Evolutionary conservation across 345 rosid genomes (phyloP), one percentile per base, ranked within the genome.

Genomic region (Brassica cretica): DNA sequence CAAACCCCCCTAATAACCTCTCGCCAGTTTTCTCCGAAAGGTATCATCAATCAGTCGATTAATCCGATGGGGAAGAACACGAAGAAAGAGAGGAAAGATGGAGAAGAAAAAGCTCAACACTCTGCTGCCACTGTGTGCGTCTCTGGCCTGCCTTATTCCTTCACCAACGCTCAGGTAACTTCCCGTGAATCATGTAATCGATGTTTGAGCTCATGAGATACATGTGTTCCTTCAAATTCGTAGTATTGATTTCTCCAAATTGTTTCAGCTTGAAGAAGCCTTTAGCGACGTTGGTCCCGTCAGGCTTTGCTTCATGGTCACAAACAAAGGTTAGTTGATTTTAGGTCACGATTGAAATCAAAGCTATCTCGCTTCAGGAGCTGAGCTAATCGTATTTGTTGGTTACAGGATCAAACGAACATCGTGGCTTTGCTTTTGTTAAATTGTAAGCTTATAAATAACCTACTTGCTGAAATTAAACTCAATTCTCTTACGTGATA

Each of bases 221-320:
- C 30, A 27, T 27, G 30, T 32, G 35, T 5, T 32, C 35, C 35
- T 32, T 32, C 35, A 5, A 35, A 7, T 7, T 8, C 2, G 0
- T 32, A 35, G 0, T 7, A 2, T 35, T 39, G 51, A 7, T 35
- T 37, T 35, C 21, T 32, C 15, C 75, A 5, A 44, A 30, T 33
- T 66, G 37, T 71, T 64, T 74, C 82, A 95, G 98, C 99, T 95
- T 7, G 98, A 91, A 78, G 98, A 91, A 80, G 49, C 90, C 10
- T 91, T 93, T 41, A 86, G 98, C 63, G 96, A 91, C 66, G 97
- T 95, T 6, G 99, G 97, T 70, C 99, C 99, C 12, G 85, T 95
- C 79, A 84, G 99, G 89, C 87, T 89, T 37, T 91, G 97, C 88
- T 93, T 95, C 81, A 78, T 93, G 87, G 97, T 90, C 60, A 79